Conservation (phyloP, 1,139 yeast species). For the Taiozyma sp. region DNA sequence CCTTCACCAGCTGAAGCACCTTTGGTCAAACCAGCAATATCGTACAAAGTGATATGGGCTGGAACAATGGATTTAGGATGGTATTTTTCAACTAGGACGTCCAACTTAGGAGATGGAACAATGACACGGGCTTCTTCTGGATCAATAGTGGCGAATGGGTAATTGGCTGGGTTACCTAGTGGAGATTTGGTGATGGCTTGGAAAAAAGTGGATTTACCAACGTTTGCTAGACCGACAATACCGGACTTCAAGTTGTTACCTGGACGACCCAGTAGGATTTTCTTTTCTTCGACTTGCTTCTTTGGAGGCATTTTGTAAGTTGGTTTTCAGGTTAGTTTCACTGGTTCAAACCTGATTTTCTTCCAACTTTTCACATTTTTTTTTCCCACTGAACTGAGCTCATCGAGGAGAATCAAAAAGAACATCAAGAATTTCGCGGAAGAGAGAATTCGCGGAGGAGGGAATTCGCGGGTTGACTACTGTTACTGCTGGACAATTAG, state of each 20-base stretch:
- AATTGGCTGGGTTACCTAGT: slow-evolving; percentile 96
- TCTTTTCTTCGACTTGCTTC: slow-evolving; percentile 86
- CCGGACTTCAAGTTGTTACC: slow-evolving; percentile 96
- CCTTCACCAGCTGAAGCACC: slow-evolving; percentile 99
- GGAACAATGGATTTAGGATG: slow-evolving; percentile 87
- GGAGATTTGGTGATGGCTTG: slow-evolving; percentile 88
- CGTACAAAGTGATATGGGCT: slow-evolving; percentile 89
- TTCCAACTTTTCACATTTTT: not conserved
- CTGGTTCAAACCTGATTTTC: not conserved
- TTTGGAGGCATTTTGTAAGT: slow-evolving; percentile 78
- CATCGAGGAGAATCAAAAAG: not conserved
- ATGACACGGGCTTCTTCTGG: slow-evolving; percentile 98
- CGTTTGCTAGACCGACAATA: slow-evolving; percentile 95
- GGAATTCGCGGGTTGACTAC: not conserved
- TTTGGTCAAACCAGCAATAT: slow-evolving; percentile 96
- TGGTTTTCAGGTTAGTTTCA: not conserved
- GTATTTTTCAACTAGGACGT: slow-evolving; percentile 63
- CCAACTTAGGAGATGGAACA: slow-evolving; percentile 91
- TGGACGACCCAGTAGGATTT: slow-evolving; percentile 93
- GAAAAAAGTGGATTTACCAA: slow-evolving; percentile 91
- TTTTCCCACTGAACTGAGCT: not conserved
- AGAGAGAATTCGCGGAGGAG: not conserved
- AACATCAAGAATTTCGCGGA: not conserved
- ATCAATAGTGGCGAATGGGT: slow-evolving; percentile 97
- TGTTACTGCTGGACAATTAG: not conserved